A percentile compares a stretch with the other conserved stretches of the same genome.
Conservation (phyloP, 1,139 yeast species). For the Candida sp. region DNA sequence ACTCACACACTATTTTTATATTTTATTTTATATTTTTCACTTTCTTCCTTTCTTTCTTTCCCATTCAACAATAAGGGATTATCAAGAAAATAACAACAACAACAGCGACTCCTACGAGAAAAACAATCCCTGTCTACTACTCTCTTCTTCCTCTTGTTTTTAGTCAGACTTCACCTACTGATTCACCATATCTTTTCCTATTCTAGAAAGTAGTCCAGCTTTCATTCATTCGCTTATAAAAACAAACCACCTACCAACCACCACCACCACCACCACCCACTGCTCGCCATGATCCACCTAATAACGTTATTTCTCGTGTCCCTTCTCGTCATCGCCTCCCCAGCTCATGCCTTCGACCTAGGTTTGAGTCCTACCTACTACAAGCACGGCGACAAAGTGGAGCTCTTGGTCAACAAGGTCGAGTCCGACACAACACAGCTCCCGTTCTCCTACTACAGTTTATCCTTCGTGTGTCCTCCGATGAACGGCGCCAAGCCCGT, state of each 20-base stretch:
- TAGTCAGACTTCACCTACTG: not conserved
- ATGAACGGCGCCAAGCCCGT: constrained; percentile 56
- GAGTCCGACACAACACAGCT: constrained; percentile 78
- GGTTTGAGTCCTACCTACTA: constrained; percentile 33
- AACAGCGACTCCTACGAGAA: too few relatives aligned
- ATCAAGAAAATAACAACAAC: too few relatives aligned
- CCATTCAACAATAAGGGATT: too few relatives aligned
- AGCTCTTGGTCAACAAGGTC: constrained; percentile 75
- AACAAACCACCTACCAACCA: not conserved
- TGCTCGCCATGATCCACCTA: not conserved
- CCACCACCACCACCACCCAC: not conserved
- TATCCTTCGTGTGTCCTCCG: constrained; percentile 85
- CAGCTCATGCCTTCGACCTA: constrained; percentile 15
- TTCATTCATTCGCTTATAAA: not conserved
- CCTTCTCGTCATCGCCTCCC: not conserved
- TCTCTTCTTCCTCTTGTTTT: not conserved
- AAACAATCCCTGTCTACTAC: too few relatives aligned
- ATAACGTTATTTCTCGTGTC: constrained; percentile 1
- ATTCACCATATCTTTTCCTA: not conserved
- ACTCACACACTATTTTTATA: too few relatives aligned
- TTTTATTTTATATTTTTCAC: too few relatives aligned
- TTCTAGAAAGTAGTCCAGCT: not conserved
- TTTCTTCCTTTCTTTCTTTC: too few relatives aligned
- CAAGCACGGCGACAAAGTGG: constrained; percentile 64
- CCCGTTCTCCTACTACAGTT: constrained; percentile 78